phyloP scores from a whole-genome alignment of 352 stramenopile species.

The Globisporangium mamillatum region DNA sequence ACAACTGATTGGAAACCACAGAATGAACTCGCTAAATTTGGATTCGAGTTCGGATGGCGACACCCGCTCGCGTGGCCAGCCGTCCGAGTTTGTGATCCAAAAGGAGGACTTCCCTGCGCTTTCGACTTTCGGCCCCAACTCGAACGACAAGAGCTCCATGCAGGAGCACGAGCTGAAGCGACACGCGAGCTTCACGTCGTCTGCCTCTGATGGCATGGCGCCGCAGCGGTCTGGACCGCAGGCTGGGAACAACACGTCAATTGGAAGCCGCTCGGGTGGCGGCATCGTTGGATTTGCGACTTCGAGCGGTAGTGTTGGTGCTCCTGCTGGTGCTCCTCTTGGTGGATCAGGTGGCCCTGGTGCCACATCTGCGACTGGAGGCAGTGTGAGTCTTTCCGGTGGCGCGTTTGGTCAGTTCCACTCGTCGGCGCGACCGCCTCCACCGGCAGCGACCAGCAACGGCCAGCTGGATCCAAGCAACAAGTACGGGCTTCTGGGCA shows the following conservation, averaged over 20 bases:
- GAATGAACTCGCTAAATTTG: constrained; percentile 59
- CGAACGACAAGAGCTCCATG: constrained; percentile 53
- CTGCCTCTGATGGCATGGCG: constrained; percentile 57
- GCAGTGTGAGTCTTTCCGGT: constrained; percentile 49
- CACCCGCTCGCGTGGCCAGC: constrained; percentile 40
- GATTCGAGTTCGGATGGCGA: constrained; percentile 35
- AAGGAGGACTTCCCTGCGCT: constrained; percentile 86
- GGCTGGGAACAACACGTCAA: constrained; percentile 47
- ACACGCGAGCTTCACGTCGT: constrained; percentile 70
- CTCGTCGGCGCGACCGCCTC: constrained; percentile 19
- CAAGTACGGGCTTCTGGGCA: constrained; percentile 76
- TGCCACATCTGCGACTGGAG: constrained; percentile 21
- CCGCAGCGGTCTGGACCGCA: constrained; percentile 40
- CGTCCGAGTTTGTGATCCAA: constrained; percentile 84
- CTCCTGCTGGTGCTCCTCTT: not conserved
- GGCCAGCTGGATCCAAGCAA: constrained; percentile 66
- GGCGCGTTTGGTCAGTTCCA: constrained; percentile 63
- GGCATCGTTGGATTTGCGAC: constrained; percentile 3
- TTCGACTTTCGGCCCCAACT: constrained; percentile 51
- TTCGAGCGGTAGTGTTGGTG: constrained; percentile 3
- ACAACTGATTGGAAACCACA: constrained; percentile 15
- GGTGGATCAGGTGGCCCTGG: constrained; percentile 8
- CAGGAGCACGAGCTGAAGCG: constrained; percentile 55
- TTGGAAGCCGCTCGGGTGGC: constrained; percentile 40
- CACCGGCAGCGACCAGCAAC: constrained; percentile 21